Evolutionary conservation across 768 basidiomycete species (phyloP).

Genomic region (Cystobasidium ongulense): DNA sequence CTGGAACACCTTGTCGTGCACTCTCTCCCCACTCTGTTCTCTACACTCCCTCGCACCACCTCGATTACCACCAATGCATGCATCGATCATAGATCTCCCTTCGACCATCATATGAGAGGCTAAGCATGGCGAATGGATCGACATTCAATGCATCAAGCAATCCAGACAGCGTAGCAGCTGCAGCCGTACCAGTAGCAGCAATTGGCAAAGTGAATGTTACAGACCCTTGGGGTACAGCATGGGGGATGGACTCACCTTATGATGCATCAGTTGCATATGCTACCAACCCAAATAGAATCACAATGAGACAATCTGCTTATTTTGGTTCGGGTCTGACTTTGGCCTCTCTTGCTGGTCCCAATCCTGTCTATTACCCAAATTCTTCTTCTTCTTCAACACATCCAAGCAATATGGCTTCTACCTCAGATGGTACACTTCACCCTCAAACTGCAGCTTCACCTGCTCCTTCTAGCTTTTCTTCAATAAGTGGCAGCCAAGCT

Average conservation of each 20-base stretch:
- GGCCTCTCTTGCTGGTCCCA: neutral
- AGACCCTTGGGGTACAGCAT: slow-evolving; percentile 20
- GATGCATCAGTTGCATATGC: slow-evolving; percentile 11
- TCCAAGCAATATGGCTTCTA: neutral
- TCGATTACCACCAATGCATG: neutral
- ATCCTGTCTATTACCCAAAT: neutral
- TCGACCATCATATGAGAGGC: neutral
- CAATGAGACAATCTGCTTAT: slow-evolving; percentile 21
- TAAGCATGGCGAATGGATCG: neutral
- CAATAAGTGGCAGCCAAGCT: neutral
- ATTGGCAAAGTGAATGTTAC: slow-evolving; percentile 25
- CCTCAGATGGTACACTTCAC: neutral
- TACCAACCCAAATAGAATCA: slow-evolving; percentile 1
- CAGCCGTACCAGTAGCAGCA: neutral
- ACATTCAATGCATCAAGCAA: neutral
- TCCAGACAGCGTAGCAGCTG: neutral
- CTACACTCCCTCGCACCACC: neutral
- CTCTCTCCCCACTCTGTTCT: neutral
- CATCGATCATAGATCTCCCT: neutral
- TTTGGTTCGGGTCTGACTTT: slow-evolving; percentile 9
- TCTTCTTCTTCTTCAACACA: neutral
- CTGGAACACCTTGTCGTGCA: too few species aligned
- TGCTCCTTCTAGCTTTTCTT: neutral
- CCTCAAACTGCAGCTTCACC: neutral
- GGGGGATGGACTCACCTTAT: slow-evolving; percentile 30